Percentiles rank a stretch among this genome's conserved stretches.
These are phyloP conservation scores for Chrysoporthe austroafricana DNA, from an alignment of 2,329 filamentous ascomycete species.

Conservation along the genomic window DNA sequence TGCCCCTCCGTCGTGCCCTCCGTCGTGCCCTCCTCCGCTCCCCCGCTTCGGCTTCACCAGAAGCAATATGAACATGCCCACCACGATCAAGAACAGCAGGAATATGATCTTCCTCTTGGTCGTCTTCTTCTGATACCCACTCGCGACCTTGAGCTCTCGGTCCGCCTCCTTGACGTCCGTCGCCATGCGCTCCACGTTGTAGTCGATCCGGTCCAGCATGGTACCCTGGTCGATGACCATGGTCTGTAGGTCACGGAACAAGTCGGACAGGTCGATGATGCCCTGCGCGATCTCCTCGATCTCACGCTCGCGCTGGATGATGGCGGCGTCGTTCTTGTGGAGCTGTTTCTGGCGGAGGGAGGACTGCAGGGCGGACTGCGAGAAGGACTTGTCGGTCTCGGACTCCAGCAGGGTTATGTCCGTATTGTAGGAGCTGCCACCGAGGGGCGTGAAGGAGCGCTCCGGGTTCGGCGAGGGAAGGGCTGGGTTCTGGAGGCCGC, in stretches of 20 bases:
- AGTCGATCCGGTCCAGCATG: slow-evolving; percentile 93
- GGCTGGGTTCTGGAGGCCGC: slow-evolving; percentile 67
- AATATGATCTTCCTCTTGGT: slow-evolving; percentile 94
- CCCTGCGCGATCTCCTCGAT: slow-evolving; percentile 98
- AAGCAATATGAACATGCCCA: slow-evolving; percentile 83
- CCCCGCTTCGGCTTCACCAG: slow-evolving; percentile 72
- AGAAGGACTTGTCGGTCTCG: slow-evolving; percentile 89
- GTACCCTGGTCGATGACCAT: slow-evolving; percentile 96
- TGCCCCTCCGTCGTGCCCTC: slow-evolving; percentile 22
- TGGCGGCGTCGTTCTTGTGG: slow-evolving; percentile 79
- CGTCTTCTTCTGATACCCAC: slow-evolving; percentile 83
- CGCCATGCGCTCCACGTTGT: slow-evolving; percentile 96
- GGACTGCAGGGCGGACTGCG: slow-evolving; percentile 84
- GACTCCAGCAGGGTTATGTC: slow-evolving; percentile 92
- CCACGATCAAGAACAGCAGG: slow-evolving; percentile 81
- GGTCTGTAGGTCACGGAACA: slow-evolving; percentile 92
- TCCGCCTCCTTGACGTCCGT: slow-evolving; percentile 90
- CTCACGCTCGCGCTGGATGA: slow-evolving; percentile 90
- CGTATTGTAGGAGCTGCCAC: slow-evolving; percentile 59
- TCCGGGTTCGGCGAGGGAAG: slow-evolving; percentile 52
- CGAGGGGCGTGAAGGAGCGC: slow-evolving; percentile 54
- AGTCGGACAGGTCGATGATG: slow-evolving; percentile 94
- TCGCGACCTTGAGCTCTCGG: slow-evolving; percentile 87
- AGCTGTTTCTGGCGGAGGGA: slow-evolving; percentile 70
- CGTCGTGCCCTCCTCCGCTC: slow-evolving; percentile 12